These are phyloP conservation scores for Typha latifolia DNA, from an alignment of 176 grass and related monocot species.

Conservation along the genomic window DNA sequence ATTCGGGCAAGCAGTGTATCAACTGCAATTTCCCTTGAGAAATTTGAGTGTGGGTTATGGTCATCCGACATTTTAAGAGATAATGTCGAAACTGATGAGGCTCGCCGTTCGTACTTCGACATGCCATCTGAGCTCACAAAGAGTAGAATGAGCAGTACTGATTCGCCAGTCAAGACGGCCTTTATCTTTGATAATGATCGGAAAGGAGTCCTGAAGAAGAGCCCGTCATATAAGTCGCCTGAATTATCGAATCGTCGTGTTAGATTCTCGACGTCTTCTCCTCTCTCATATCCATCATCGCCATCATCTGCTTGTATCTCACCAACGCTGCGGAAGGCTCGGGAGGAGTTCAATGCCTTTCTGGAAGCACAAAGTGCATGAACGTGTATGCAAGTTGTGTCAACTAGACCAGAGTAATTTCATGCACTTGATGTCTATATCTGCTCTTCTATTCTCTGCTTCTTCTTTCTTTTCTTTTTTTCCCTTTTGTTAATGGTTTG, in stretches of 20 bases:
- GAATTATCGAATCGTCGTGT: conserved; percentile 57
- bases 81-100: neutral
- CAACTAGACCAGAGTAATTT: too few relatives aligned
- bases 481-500: too few relatives aligned
- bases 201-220: too few relatives aligned
- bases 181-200: conserved; percentile 37
- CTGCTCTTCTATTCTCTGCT: too few relatives aligned
- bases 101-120: conserved; percentile 37
- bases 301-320: conserved; percentile 47
- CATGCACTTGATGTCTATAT: too few relatives aligned
- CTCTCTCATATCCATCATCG: conserved; percentile 51
- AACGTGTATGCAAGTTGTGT: too few relatives aligned
- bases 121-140: conserved; percentile 35
- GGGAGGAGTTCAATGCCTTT: conserved; percentile 78
- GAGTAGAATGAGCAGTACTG: conserved; percentile 36
- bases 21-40: conserved; percentile 47
- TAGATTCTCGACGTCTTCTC: conserved; percentile 49
- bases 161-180: conserved; percentile 38
- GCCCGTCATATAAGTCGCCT: conserved; percentile 15
- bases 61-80: conserved; percentile 8
- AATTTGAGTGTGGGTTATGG: conserved; percentile 41
- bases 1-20: conserved; percentile 25
- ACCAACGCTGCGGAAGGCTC: conserved; percentile 40
- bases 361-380: conserved; percentile 53
- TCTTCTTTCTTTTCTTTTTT: too few relatives aligned